phyloP scores from a whole-genome alignment of 106 monocot genomes.

The Dioscorea alata region DNA sequence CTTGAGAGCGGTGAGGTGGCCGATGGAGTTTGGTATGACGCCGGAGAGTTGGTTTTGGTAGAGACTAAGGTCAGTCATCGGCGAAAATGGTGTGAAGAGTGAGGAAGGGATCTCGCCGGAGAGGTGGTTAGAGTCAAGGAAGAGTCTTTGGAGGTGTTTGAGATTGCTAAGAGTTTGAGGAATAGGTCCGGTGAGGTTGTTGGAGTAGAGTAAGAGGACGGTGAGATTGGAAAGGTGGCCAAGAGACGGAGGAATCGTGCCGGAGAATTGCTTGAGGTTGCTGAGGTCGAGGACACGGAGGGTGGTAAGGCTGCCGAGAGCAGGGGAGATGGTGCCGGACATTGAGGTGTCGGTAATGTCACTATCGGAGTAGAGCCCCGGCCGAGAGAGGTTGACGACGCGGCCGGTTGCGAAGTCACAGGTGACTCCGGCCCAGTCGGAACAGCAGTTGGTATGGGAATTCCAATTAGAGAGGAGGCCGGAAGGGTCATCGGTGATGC shows the following conservation, averaged over 20 bases:
- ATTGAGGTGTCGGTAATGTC: slow-evolving; percentile 23
- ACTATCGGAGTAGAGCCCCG: slow-evolving; percentile 10
- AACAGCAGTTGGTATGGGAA: slow-evolving; percentile 29
- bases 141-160: slow-evolving; percentile 7
- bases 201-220: slow-evolving; percentile 25
- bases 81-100: slow-evolving; percentile 19
- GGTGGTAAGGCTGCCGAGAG: slow-evolving; percentile 22
- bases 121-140: slow-evolving; percentile 19
- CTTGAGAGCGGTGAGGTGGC: slow-evolving; percentile 36
- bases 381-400: slow-evolving; percentile 22
- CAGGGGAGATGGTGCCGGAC: slow-evolving; percentile 28
- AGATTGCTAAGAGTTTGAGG: slow-evolving; percentile 20
- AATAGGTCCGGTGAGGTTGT: slow-evolving; percentile 32
- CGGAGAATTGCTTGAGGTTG: slow-evolving; percentile 23
- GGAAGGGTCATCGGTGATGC: slow-evolving; percentile 21
- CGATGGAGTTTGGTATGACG: slow-evolving; percentile 39
- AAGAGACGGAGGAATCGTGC: slow-evolving; percentile 31
- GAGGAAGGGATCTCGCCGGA: slow-evolving; percentile 23
- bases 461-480: slow-evolving; percentile 33
- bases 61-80: slow-evolving; percentile 22
- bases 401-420: slow-evolving; percentile 27
- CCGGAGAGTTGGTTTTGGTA: slow-evolving; percentile 27
- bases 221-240: slow-evolving; percentile 30
- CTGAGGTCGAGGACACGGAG: slow-evolving; percentile 30
- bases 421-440: slow-evolving; percentile 20